A percentile compares a stretch with the other conserved stretches of the same genome.
Conservation (phyloP, 2,329 filamentous ascomycete genomes). For the Paecilomyces fulvus region DNA sequence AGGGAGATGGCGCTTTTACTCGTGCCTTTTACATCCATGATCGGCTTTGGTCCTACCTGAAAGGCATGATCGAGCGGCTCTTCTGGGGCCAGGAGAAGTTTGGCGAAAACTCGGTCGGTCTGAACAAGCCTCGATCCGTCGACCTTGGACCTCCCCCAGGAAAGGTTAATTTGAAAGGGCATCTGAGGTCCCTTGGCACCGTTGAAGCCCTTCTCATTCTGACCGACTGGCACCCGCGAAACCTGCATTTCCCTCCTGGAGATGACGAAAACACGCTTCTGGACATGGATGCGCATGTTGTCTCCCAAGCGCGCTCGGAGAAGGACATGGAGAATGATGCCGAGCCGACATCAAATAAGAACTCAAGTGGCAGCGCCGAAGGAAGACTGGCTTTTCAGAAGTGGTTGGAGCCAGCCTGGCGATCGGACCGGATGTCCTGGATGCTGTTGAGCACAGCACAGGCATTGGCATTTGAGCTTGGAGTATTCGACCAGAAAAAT, state of each 20-base stretch:
- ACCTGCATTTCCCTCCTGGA: slow-evolving; percentile 78
- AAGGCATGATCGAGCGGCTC: slow-evolving; percentile 89
- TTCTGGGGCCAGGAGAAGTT: slow-evolving; percentile 97
- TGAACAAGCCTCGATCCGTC: slow-evolving; percentile 62
- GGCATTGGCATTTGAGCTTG: slow-evolving; percentile 84
- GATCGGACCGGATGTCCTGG: slow-evolving; percentile 94
- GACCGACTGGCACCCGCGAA: slow-evolving; percentile 94
- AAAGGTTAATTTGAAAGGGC: slow-evolving; percentile 54
- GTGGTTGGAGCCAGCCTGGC: slow-evolving; percentile 94
- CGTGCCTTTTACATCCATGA: slow-evolving; percentile 89
- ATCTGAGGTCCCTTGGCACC: slow-evolving; percentile 80
- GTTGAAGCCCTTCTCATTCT: slow-evolving; percentile 90
- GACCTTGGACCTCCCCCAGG: slow-evolving; percentile 50
- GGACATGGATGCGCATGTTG: slow-evolving; percentile 63
- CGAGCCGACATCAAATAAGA: slow-evolving; percentile 35
- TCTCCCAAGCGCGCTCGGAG: slow-evolving; percentile 53
- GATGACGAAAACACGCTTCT: slow-evolving; percentile 58
- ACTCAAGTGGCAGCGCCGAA: slow-evolving; percentile 56
- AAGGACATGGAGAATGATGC: slow-evolving; percentile 31
- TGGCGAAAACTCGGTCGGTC: slow-evolving; percentile 56
- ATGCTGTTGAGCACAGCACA: slow-evolving; percentile 90
- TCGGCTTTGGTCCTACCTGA: slow-evolving; percentile 87
- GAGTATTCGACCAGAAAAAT: slow-evolving; percentile 86
- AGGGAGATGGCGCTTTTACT: slow-evolving; percentile 70
- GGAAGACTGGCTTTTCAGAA: slow-evolving; percentile 76